These are phyloP conservation scores for Micromonas pusilla DNA, from an alignment of 139 green algal species.

Conservation along the genomic window DNA sequence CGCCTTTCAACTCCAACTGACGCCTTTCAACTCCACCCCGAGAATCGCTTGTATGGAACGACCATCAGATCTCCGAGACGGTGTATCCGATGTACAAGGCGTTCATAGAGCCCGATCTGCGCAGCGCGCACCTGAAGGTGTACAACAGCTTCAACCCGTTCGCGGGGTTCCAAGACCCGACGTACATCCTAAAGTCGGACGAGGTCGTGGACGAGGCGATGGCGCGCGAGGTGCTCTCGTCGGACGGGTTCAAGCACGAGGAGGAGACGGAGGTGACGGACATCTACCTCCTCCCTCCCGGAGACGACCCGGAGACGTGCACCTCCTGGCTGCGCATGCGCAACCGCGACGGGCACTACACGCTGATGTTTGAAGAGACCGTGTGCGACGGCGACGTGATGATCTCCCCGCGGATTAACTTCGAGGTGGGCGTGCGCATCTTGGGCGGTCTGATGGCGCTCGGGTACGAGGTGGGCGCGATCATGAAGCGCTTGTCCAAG, in stretches of 20 bases:
- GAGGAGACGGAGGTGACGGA: constrained; percentile 63
- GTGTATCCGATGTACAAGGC: constrained; percentile 99
- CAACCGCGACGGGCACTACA: constrained; percentile 89
- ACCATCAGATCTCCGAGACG: constrained; percentile 68
- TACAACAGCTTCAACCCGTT: constrained; percentile 98
- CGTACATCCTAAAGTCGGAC: constrained; percentile 85
- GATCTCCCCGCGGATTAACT: constrained; percentile 88
- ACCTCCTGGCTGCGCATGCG: constrained; percentile 93
- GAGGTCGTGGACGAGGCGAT: constrained; percentile 47
- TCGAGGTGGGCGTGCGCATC: constrained; percentile 88
- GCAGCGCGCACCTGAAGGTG: constrained; percentile 81
- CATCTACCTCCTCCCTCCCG: constrained; percentile 91
- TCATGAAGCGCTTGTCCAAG: constrained; percentile 70
- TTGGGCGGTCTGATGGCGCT: constrained; percentile 94
- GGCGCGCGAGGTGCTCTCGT: constrained; percentile 42
- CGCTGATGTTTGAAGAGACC: constrained; percentile 96
- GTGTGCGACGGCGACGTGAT: constrained; percentile 88
- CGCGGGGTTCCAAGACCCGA: constrained; percentile 85
- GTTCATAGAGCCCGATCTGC: constrained; percentile 92
- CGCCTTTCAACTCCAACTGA: no score
- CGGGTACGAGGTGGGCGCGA: constrained; percentile 89
- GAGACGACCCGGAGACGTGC: constrained; percentile 90
- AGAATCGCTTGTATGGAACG: no score
- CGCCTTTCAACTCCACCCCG: no score
- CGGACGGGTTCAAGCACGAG: neutral